Base-by-base conservation (phyloP, 768 basidiomycete species). In the Pholiota conissans region DNA sequence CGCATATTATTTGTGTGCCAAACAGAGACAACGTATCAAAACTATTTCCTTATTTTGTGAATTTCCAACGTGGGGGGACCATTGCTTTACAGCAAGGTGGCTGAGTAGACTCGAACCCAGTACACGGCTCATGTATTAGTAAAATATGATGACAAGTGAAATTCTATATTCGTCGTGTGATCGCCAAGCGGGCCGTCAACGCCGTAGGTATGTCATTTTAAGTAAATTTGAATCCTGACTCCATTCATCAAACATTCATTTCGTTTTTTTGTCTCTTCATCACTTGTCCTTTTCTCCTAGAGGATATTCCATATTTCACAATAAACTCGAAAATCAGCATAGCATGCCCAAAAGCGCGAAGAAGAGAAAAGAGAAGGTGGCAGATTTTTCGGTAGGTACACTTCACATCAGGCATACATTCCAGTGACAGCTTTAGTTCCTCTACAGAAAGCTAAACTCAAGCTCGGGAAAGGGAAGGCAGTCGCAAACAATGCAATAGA, bases 391-490 rank as follows among this genome's bases (percentile, higher is more conserved):
- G 26, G 93, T 91, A 69, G 57, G 76, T 20, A 42, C 29, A 18
- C n/a, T 28, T 35, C 13, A 68, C 18, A n/a, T 39, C 9, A 42
- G 51, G 20, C 22, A 26, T 57, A 13, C 27, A 32, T 24, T 9
- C 14, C 32, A 30, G 35, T 45, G 22, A 42, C 40, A 34, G n/a
- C 55, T 58, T 52, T 62, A 11, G 7, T 37, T 22, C 37, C 56
- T 27, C 29, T n/a, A 26, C 71, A 98, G 93, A 98, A 95, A 93
- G 86, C 93, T 24, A 98, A 91, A 72, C 80, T 97, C 34, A 99
- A 97, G 73, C 90, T 99, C 49, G 96, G 96, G 32, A 99, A 96
- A 71, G 94, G 92, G 42, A 98, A 95, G 72, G 84, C 89, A 65
- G 69, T 77, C 9, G 79, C 94, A 9, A 80, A 75, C 46, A 98